Evolutionary conservation across 352 stramenopile species (phyloP), one percentile per base, ranked within the genome.

Genomic region (Globisporangium lucens): DNA sequence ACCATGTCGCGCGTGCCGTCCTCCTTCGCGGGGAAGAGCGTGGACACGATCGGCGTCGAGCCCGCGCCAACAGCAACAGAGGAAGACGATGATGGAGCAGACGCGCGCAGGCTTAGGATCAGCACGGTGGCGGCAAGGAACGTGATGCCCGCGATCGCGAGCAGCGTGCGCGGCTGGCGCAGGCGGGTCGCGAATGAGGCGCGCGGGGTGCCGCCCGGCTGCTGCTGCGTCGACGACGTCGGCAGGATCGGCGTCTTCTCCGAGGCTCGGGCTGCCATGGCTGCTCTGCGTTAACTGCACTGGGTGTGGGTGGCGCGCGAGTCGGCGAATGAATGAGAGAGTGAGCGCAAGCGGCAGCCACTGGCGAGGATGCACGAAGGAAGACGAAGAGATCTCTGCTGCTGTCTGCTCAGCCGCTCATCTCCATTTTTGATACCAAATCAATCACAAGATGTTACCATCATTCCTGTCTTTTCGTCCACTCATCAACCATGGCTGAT

Each of bases 1-100:
- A 87, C 64, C 53, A 91, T 60, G 35, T 93, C 78, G 43, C 64
- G 76, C 36, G 70, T 71, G 36, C 69, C 73, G 24, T 89, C 80
- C 12, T 36, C 52, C 27, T 57, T 57, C 12, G 52, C 52, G 1
- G 52, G 52, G 52, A 20, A 57, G 12, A 57, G 17, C 52, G 24
- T 57, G 24, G 52, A 46, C 38, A 46, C 38, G 38, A 46, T 20
- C 38, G 38, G 13, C 8, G 33, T 1, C 5, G 33, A 38, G 33
- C 12, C 33, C 7, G 33, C 7, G 33, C 33, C 49, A 56, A 8
- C 33, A 38, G 22, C 22, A 29, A 24, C n/a, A n/a, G 51, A 17
- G 15, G 38, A 46, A 7, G 38, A 46, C 17, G 38, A 46, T 15
- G 38, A 46, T 4, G 38, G 12, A 12, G 38, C 12, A 12, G 12